These are phyloP conservation scores for Kalmanozyma brasiliensis DNA, from an alignment of 1,284 basidiomycete species.

Conservation along the genomic window DNA sequence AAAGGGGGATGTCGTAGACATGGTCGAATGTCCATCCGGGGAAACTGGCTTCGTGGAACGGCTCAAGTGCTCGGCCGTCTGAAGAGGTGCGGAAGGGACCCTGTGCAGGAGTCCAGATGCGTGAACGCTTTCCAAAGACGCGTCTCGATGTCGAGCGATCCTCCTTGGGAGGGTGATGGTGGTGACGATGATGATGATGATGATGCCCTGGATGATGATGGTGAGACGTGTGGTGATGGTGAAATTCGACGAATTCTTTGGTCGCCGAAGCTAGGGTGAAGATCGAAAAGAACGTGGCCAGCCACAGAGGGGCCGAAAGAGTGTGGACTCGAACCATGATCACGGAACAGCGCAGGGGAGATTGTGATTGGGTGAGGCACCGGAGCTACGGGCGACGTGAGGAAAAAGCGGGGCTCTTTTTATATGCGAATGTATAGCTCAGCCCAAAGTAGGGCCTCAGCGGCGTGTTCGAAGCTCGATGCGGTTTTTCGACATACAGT, in stretches of 20 bases:
- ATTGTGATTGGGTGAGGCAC: neutral
- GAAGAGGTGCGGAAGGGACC: slow-evolving; percentile 5
- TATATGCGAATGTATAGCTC: too few species aligned
- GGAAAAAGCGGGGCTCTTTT: too few species aligned
- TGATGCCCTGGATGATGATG: slow-evolving; percentile 2
- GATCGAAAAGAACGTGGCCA: neutral
- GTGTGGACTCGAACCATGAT: neutral
- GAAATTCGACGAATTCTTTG: too few species aligned
- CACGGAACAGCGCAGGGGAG: neutral
- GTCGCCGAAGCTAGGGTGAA: neutral
- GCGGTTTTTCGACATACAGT: too few species aligned
- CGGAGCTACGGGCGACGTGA: too few species aligned
- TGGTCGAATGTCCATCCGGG: slow-evolving; percentile 19
- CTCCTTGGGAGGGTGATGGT: neutral
- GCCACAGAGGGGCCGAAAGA: neutral
- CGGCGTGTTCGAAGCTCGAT: too few species aligned
- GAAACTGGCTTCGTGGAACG: slow-evolving; percentile 11
- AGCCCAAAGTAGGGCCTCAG: too few species aligned
- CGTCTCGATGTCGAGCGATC: neutral
- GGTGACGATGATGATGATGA: neutral
- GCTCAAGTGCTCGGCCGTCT: slow-evolving; percentile 11
- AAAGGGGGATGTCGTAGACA: slow-evolving; percentile 22
- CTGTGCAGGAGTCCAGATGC: slow-evolving; percentile 28
- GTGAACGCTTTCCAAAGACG: slow-evolving; percentile 12
- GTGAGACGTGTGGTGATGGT: slow-evolving; percentile 1